Conservation (phyloP, 306 rosid genomes). For the Myrica gale region DNA sequence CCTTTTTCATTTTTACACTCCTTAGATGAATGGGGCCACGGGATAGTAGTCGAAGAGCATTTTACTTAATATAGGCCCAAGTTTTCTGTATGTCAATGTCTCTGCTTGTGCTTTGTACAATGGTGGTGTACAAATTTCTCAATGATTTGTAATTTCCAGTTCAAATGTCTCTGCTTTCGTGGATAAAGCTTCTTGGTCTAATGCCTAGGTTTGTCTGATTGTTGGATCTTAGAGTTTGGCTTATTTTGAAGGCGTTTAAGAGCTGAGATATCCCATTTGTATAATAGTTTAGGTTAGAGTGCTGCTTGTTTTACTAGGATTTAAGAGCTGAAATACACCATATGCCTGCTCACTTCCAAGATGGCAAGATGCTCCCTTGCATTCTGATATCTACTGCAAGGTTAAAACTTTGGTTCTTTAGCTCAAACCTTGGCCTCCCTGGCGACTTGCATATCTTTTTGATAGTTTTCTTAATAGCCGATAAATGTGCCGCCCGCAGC, state of each 20-base stretch:
- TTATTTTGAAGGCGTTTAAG: no score
- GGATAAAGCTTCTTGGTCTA: background rate
- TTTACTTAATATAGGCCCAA: constrained; percentile 6
- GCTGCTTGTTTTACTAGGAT: background rate
- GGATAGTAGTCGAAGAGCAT: background rate
- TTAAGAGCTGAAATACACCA: background rate
- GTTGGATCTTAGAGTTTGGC: no score
- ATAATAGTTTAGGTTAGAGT: background rate
- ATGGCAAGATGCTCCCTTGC: background rate
- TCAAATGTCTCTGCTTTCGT: background rate
- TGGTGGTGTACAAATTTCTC: background rate
- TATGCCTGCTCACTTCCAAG: background rate
- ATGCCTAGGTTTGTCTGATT: background rate
- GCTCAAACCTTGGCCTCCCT: no score
- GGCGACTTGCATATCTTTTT: no score
- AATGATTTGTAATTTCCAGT: background rate
- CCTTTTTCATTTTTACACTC: background rate
- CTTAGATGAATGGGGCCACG: constrained; percentile 9
- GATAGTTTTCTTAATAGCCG: background rate
- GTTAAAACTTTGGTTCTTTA: no score
- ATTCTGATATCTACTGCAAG: background rate
- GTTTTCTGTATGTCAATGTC: constrained; percentile 12
- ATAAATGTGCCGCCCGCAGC: no score
- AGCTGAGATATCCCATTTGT: no score
- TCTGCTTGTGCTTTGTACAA: background rate